Percentiles rank a stretch among this genome's conserved stretches.
phyloP scores from a whole-genome alignment of 1,284 basidiomycete genomes.

The Moniliophthora roreri region DNA sequence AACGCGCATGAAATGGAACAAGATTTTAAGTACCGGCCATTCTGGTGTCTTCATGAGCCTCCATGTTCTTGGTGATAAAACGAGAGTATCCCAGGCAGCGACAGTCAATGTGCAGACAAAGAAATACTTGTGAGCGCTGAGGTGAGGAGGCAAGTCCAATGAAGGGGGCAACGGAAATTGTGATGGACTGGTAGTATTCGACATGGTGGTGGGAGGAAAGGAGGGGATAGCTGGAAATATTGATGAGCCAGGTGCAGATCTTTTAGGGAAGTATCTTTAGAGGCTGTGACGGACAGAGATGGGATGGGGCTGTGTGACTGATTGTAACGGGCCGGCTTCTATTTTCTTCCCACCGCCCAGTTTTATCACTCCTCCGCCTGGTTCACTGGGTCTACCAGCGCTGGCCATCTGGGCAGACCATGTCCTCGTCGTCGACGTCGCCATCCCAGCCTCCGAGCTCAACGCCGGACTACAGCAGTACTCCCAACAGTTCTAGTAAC shows the following conservation, averaged over 20 bases:
- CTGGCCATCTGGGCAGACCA: neutral
- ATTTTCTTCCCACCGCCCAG: neutral
- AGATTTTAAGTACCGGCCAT: slow-evolving; percentile 75
- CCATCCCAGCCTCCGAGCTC: neutral
- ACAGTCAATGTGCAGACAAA: slow-evolving; percentile 83
- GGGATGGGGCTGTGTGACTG: neutral
- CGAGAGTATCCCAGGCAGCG: slow-evolving; percentile 83
- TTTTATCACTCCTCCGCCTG: neutral
- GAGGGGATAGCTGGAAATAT: neutral
- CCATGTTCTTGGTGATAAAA: slow-evolving; percentile 75
- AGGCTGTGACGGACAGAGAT: neutral
- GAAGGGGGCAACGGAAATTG: slow-evolving; percentile 45
- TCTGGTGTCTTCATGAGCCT: slow-evolving; percentile 62
- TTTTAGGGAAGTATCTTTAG: neutral
- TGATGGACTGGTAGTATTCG: slow-evolving; percentile 23
- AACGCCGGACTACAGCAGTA: slow-evolving; percentile 11
- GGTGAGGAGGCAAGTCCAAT: slow-evolving; percentile 68
- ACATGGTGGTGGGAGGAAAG: slow-evolving; percentile 24
- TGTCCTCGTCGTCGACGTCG: slow-evolving; percentile 1
- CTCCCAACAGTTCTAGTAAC: slow-evolving; percentile 29
- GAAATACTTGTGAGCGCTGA: slow-evolving; percentile 83
- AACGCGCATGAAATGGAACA: slow-evolving; percentile 70
- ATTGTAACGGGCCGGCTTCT: too few relatives aligned
- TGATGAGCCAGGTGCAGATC: neutral
- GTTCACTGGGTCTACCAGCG: neutral